Evolutionary conservation across 176 grass and related monocot genomes (phyloP).

Genomic region (Carex pumila): DNA sequence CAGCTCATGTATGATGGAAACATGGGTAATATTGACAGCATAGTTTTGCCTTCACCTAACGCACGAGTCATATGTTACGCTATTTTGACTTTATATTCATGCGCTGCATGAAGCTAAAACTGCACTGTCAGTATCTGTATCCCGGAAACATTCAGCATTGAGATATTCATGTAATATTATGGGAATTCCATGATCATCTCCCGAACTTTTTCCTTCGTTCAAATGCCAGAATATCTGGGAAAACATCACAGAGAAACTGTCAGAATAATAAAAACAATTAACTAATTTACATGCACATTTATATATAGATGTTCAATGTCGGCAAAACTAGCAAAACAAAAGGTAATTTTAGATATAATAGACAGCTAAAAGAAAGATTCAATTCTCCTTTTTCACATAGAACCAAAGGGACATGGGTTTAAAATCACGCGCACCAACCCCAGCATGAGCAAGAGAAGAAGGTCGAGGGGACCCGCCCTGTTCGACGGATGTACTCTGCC

Average conservation of each 20-base stretch:
- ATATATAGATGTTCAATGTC: conserved; percentile 1
- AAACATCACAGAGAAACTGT: not conserved
- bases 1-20: too few species aligned
- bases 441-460: conserved; percentile 68
- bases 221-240: not conserved
- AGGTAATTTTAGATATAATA: not conserved
- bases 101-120: too few species aligned
- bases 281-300: conserved; percentile 23
- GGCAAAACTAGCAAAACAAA: not conserved
- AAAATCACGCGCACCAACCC: conserved; percentile 62
- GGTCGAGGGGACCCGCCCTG: conserved; percentile 50
- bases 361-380: not conserved
- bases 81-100: too few species aligned
- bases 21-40: too few species aligned
- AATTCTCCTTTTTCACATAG: not conserved
- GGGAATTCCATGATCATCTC: not conserved
- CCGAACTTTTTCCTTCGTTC: not conserved
- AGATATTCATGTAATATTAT: not conserved
- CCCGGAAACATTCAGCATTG: not conserved
- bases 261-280: not conserved
- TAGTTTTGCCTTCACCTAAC: too few species aligned
- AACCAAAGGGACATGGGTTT: not conserved
- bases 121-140: too few species aligned
- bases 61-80: too few species aligned
- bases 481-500: conserved; percentile 78